Conservation (phyloP, 306 rosid species). For the Acmispon strigosus region DNA sequence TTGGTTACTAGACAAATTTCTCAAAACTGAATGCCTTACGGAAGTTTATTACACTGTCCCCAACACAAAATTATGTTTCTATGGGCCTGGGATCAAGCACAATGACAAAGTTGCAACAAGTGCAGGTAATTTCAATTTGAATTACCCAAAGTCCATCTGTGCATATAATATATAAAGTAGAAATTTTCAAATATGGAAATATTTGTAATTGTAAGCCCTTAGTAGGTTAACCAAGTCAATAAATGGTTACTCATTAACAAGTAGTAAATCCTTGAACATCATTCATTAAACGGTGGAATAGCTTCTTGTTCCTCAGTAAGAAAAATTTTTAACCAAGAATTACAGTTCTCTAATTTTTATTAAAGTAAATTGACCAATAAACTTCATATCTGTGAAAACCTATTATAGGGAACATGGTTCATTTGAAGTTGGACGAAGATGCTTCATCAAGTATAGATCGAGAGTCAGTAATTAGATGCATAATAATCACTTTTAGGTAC, state of each 20-base stretch:
- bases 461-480: background rate
- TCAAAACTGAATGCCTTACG: too few species aligned
- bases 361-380: background rate
- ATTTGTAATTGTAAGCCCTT: background rate
- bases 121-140: background rate
- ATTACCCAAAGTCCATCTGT: background rate
- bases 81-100: background rate
- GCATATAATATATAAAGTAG: too few species aligned
- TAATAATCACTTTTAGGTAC: background rate
- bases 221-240: background rate
- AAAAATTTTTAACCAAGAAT: background rate
- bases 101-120: background rate
- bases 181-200: background rate
- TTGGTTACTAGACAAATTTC: too few species aligned
- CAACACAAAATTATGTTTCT: background rate
- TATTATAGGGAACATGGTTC: background rate
- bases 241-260: background rate
- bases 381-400: background rate
- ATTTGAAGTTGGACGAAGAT: background rate
- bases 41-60: background rate
- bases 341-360: background rate
- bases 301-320: background rate
- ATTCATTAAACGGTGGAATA: background rate
- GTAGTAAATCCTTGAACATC: background rate
- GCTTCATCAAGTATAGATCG: background rate